These are phyloP conservation scores for Skeletonema grethae DNA, from an alignment of 108 stramenopile species.

Conservation along the genomic window DNA sequence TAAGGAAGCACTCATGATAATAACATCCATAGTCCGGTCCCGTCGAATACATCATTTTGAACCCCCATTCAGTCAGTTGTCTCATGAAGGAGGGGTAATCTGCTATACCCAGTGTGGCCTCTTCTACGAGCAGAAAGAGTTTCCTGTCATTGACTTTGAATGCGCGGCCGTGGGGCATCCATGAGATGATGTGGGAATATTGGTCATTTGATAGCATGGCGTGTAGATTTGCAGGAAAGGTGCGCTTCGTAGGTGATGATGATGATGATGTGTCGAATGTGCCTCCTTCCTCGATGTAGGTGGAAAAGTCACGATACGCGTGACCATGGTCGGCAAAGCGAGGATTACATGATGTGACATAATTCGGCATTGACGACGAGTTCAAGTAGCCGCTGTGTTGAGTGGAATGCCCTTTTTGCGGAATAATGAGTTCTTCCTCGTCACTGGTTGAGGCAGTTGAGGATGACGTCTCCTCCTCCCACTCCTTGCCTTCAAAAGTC, in stretches of 20 bases:
- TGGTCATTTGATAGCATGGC: neutral
- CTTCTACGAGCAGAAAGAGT: neutral
- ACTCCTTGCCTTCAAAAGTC: too few relatives aligned
- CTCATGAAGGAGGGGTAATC: neutral
- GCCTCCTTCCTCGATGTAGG: neutral
- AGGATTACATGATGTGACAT: too few relatives aligned
- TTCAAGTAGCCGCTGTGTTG: too few relatives aligned
- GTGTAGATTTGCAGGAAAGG: neutral
- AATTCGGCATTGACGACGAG: too few relatives aligned
- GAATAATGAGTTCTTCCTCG: too few relatives aligned
- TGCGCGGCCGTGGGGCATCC: constrained; percentile 3
- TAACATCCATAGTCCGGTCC: constrained; percentile 1
- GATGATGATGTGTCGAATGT: neutral
- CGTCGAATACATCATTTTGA: neutral
- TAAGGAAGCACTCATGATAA: constrained; percentile 5
- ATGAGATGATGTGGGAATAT: neutral
- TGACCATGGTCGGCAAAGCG: too few relatives aligned
- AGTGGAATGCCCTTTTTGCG: too few relatives aligned
- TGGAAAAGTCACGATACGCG: neutral
- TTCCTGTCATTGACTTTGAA: neutral
- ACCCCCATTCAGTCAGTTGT: neutral
- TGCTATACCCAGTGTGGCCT: neutral
- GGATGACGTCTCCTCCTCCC: too few relatives aligned
- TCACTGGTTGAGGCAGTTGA: too few relatives aligned
- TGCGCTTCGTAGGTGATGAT: neutral